Base-by-base conservation (phyloP, 306 rosid species). In the Quercus alba region DNA sequence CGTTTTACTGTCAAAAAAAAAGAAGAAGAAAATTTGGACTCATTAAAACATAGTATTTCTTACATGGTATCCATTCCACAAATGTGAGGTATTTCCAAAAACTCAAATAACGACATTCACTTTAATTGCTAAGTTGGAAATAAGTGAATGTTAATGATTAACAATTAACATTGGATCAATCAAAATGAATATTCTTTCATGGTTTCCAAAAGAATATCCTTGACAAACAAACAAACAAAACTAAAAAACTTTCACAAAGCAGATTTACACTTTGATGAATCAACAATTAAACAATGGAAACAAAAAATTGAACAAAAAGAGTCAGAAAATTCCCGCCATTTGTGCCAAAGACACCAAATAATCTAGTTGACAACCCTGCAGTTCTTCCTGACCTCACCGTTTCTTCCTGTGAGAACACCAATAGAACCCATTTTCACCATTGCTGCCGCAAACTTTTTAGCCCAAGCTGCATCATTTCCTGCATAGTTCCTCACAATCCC, bases 351-450 rank as follows among this genome's bases (percentile, higher is more conserved):
- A 19, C 67, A 3, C 51, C 13, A 68, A 3, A 26, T 62, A 25
- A 25, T 62, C 49, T 75, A 84, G 74, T 82, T 85, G 57, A 84
- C 82, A 38, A 81, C 56, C 28, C 79, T 38, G 57, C 87, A 86
- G 15, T 83, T 76, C 46, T 56, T 84, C 77, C 85, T 83, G 14
- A 86, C 78, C 83, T 83, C 85, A 17, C 89, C 89, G 1, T 26
- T 70, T 7, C n/a, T 41, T 56, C 81, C 87, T 0, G 83, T 81
- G 52, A 86, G 81, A 4, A 38, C 46, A 38, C 46, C 46, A 2
- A 38, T 38, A 38, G 70, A 76, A 1, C 89, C 89, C 89, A 82
- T 85, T 52, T 79, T 85, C 62, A 79, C 84, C 86, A 85, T 82
- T 6, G 87, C 89, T 21, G 70, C 49, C 1, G 81, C 89, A 41